Conservation (phyloP, 2,329 filamentous ascomycete genomes). For the Pseudopyricularia cyperi region DNA sequence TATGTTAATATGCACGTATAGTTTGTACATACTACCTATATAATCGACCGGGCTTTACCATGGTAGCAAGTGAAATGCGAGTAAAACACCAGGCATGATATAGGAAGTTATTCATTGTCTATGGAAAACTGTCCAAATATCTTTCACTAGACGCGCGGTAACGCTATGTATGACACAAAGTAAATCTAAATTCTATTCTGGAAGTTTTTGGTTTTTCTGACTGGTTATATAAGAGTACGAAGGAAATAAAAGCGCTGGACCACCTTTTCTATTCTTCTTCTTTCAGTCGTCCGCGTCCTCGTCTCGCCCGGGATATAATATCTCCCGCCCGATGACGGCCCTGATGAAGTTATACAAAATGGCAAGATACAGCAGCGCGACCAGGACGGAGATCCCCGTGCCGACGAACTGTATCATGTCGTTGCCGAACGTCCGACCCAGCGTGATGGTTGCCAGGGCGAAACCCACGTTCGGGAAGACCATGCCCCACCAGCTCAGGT, state of each 20-base stretch:
- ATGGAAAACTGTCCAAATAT: no score
- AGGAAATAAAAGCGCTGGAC: neutral
- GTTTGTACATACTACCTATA: no score
- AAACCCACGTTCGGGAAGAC: slow-evolving; percentile 55
- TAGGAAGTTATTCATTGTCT: no score
- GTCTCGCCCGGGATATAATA: slow-evolving; percentile 46
- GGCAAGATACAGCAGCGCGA: slow-evolving; percentile 42
- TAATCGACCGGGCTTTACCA: no score
- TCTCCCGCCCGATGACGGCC: slow-evolving; percentile 34
- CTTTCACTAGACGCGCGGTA: no score
- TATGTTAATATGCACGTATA: no score
- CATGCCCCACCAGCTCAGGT: slow-evolving; percentile 47
- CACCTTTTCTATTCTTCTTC: no score
- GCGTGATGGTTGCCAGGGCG: slow-evolving; percentile 42
- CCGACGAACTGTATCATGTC: slow-evolving; percentile 37
- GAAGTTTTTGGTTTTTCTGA: neutral
- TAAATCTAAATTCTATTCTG: neutral
- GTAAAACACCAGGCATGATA: neutral
- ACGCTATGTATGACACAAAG: no score
- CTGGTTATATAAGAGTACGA: neutral
- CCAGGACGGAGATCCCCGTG: slow-evolving; percentile 38
- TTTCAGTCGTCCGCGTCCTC: slow-evolving; percentile 26
- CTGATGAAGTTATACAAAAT: slow-evolving; percentile 33
- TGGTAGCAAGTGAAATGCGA: no score
- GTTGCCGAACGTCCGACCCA: slow-evolving; percentile 38